These are phyloP conservation scores for Chaetomium strumarium DNA, from an alignment of 2,329 filamentous ascomycete genomes.

Conservation along the genomic window DNA sequence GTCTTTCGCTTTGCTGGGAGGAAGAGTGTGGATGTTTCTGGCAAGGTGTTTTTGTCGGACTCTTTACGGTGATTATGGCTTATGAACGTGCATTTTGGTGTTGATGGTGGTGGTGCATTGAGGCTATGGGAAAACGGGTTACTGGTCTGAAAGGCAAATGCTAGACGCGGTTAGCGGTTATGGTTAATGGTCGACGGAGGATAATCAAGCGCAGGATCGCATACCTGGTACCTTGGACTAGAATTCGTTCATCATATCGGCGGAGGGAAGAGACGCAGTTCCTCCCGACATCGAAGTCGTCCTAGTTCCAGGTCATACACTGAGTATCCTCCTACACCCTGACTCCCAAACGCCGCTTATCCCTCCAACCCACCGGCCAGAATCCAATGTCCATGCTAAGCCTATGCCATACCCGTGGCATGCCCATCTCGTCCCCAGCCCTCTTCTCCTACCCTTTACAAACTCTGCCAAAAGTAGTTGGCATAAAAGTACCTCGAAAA, in stretches of 20 bases:
- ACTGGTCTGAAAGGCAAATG: too few species aligned
- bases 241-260: neutral
- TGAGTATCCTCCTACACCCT: neutral
- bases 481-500: conserved; percentile 89
- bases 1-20: too few species aligned
- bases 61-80: too few species aligned
- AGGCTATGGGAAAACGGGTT: too few species aligned
- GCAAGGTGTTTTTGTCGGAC: too few species aligned
- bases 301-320: neutral
- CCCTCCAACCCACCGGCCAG: neutral
- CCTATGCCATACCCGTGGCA: neutral
- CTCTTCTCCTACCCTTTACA: conserved; percentile 41
- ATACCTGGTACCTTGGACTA: neutral
- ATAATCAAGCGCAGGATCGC: too few species aligned
- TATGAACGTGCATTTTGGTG: too few species aligned
- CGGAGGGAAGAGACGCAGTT: neutral
- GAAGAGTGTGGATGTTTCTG: too few species aligned
- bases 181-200: too few species aligned
- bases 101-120: too few species aligned
- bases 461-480: conserved; percentile 90
- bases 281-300: neutral
- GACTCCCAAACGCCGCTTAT: conserved; percentile 4
- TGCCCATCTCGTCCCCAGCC: neutral
- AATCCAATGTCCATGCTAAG: neutral
- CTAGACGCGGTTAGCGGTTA: too few species aligned